These are phyloP conservation scores for Alternaria rosae DNA, from an alignment of 2,329 filamentous ascomycete species.

Conservation along the genomic window DNA sequence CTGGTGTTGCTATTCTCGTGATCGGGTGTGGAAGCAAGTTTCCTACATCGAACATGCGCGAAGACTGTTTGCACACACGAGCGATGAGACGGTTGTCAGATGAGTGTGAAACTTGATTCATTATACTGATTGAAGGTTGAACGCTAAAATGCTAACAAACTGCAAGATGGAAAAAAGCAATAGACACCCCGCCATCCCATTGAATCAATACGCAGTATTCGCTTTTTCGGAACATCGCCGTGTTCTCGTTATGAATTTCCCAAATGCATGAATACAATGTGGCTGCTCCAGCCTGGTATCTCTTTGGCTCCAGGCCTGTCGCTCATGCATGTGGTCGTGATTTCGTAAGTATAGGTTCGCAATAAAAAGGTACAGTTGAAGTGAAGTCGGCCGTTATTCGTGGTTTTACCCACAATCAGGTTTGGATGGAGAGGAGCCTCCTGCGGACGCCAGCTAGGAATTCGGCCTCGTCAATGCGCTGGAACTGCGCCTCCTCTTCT, in stretches of 20 bases:
- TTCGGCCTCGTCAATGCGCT: slow-evolving; percentile 49
- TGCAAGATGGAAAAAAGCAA: not conserved
- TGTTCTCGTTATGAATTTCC: slow-evolving; percentile 18
- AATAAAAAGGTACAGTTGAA: slow-evolving; percentile 32
- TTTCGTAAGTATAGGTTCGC: slow-evolving; percentile 28
- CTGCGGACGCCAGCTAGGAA: slow-evolving; percentile 49
- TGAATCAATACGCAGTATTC: slow-evolving; percentile 20
- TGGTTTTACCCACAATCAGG: slow-evolving; percentile 36
- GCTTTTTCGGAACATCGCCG: slow-evolving; percentile 17
- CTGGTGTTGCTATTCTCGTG: not conserved
- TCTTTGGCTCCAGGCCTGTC: slow-evolving; percentile 40
- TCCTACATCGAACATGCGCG: not conserved
- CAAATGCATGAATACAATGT: slow-evolving; percentile 29
- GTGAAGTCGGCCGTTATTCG: slow-evolving; percentile 19
- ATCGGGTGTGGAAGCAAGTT: not conserved
- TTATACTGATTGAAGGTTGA: slow-evolving; percentile 18
- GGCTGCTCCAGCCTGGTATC: slow-evolving; percentile 42
- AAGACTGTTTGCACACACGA: not conserved
- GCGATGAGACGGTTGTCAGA: not conserved
- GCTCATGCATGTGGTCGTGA: slow-evolving; percentile 42
- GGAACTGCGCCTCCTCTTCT: slow-evolving; percentile 53
- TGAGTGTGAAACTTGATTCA: slow-evolving; percentile 1
- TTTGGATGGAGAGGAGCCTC: slow-evolving; percentile 47
- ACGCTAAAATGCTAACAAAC: slow-evolving; percentile 29
- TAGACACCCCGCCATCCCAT: slow-evolving; percentile 17